These are phyloP conservation scores for Hansenula anomala DNA, from an alignment of 1,139 yeast genomes.

Conservation along the genomic window DNA sequence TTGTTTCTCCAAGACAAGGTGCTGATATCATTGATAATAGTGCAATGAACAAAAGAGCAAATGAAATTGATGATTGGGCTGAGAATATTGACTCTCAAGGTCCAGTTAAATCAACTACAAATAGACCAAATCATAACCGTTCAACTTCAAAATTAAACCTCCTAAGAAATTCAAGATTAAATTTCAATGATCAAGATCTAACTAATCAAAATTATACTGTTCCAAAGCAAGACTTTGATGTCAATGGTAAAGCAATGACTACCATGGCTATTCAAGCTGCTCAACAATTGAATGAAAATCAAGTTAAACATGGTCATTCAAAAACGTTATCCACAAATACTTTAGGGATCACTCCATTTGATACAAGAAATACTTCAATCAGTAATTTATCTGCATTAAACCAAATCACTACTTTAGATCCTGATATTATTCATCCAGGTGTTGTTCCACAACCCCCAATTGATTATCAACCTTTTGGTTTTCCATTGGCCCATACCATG, in stretches of 20 bases:
- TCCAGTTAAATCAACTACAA: slow-evolving; percentile 46
- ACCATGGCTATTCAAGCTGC: slow-evolving; percentile 33
- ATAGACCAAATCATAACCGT: slow-evolving; percentile 12
- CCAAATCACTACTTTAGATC: slow-evolving; percentile 49
- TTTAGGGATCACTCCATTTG: slow-evolving; percentile 28
- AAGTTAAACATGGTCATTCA: slow-evolving; percentile 1
- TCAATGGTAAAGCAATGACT: slow-evolving; percentile 22
- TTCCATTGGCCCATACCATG: slow-evolving; percentile 81
- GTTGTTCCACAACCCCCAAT: slow-evolving; percentile 85
- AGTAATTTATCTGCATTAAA: slow-evolving; percentile 16
- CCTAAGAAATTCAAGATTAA: slow-evolving; percentile 19
- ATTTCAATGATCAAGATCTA: slow-evolving; percentile 10
- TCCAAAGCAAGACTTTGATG: slow-evolving; percentile 2
- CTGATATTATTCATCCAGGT: slow-evolving; percentile 69
- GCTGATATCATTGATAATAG: slow-evolving; percentile 58
- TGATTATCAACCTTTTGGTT: slow-evolving; percentile 82
- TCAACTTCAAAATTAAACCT: slow-evolving; percentile 22
- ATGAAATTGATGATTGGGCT: slow-evolving; percentile 77
- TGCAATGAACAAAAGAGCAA: slow-evolving; percentile 45
- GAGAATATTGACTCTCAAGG: slow-evolving; percentile 48
- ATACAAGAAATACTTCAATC: slow-evolving; percentile 24
- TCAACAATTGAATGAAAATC: slow-evolving; percentile 5
- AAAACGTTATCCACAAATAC: neutral
- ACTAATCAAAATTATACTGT: slow-evolving; percentile 1
- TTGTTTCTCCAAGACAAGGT: slow-evolving; percentile 74